These are phyloP conservation scores for Leccinellum rugosiceps DNA, from an alignment of 768 basidiomycete genomes.

Conservation along the genomic window DNA sequence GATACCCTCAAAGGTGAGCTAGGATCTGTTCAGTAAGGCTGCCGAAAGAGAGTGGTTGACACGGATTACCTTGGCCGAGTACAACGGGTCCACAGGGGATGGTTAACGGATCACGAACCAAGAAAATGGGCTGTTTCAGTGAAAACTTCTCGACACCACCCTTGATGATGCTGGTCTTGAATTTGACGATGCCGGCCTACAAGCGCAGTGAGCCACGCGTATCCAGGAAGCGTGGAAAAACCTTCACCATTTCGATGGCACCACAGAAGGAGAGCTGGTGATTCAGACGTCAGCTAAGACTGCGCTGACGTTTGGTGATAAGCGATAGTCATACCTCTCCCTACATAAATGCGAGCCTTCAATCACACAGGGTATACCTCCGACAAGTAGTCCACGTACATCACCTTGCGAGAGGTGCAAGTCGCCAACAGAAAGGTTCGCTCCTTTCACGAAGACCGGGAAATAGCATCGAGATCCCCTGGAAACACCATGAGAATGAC, in stretches of 20 bases:
- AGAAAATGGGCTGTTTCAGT: slow-evolving; percentile 35
- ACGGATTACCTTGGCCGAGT: slow-evolving; percentile 56
- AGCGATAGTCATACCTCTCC: slow-evolving; percentile 45
- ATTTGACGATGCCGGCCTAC: slow-evolving; percentile 68
- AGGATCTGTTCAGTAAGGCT: background rate
- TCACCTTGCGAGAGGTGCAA: slow-evolving; percentile 81
- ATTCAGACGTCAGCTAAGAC: background rate
- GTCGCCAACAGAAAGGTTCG: slow-evolving; percentile 75
- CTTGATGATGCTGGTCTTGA: slow-evolving; percentile 71
- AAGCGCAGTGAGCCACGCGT: background rate
- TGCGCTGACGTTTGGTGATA: background rate
- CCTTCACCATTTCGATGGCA: slow-evolving; percentile 67
- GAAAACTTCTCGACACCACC: slow-evolving; percentile 72
- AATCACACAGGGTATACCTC: background rate
- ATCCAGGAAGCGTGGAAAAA: background rate
- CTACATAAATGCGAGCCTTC: slow-evolving; percentile 30
- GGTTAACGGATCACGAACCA: slow-evolving; percentile 18
- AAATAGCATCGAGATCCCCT: slow-evolving; percentile 72
- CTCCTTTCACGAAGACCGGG: slow-evolving; percentile 74
- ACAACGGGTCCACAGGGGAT: slow-evolving; percentile 71
- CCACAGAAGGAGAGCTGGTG: slow-evolving; percentile 67
- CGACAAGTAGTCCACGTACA: slow-evolving; percentile 30
- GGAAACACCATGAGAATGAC: background rate
- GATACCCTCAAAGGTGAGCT: slow-evolving; percentile 75
- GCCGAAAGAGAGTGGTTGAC: background rate